Evolutionary conservation across 805 yeast species (phyloP), one percentile per base, ranked within the genome.

Genomic region (Barnettozyma californica): DNA sequence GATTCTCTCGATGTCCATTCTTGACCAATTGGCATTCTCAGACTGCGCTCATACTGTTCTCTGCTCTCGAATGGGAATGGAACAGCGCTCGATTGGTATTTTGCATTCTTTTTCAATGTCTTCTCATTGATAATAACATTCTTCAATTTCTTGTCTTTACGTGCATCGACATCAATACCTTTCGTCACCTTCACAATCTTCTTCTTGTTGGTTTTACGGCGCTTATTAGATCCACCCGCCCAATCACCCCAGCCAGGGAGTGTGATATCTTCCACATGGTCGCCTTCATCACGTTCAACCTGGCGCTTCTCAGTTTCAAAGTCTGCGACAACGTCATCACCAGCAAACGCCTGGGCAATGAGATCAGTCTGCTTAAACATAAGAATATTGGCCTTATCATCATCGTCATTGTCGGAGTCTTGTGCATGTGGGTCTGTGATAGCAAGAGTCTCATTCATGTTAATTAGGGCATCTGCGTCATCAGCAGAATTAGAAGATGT

Each of bases 1-100:
- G 96, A 81, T 47, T 81, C 84, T 62, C 88, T 81, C 7, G 95
- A 80, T 9, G 92, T 83, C 98, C 98, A 94, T 68, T 94, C 96
- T 66, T 87, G 95, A 23, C 98, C 98, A 52, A 94, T 73, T n/a
- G 98, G 97, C 89, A 89, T 84, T 63, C 96, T 79, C 61, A 94
- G 73, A 5, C 96, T 82, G 63, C 96, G 80, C 68, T 94, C 99
- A 66, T 94, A 94, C 68, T 94, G 98, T 64, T 90, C 98, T 64
- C 84, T 77, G 51, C 84, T 84, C 69, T 94, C 97, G 66, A 77
- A 94, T 51, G 97, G 97, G 77, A 83, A 92, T 25, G 98, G 98
- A 43, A 94, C 96, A n/a, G 84, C 81, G 36, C 83, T 76, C 2
- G 97, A 85, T 65, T 84, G 90, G 69, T 88, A 94, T 68, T 88